Percentiles rank a stretch among this genome's conserved stretches.
Conservation (phyloP, 1,139 yeast genomes). For the Geotrichum australiense region DNA sequence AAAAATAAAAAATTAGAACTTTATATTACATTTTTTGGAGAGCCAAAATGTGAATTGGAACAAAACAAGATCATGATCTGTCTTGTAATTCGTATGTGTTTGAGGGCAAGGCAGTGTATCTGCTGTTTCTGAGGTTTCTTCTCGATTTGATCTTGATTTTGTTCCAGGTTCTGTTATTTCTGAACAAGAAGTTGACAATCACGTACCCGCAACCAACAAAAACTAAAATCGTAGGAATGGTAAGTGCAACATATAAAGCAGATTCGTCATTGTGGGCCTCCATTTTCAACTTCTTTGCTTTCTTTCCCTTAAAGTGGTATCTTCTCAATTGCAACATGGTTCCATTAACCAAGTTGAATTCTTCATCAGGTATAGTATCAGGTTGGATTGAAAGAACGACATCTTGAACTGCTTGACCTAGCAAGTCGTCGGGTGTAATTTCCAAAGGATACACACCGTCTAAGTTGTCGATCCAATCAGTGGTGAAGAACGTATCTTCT, state of each 20-base stretch:
- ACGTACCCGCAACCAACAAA: slow-evolving; percentile 36
- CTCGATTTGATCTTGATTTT: slow-evolving; percentile 14
- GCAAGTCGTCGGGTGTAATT: slow-evolving; percentile 56
- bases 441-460: slow-evolving; percentile 61
- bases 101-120: slow-evolving; percentile 17
- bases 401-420: slow-evolving; percentile 42
- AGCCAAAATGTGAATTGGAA: no score
- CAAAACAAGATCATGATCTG: no score
- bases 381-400: slow-evolving; percentile 66
- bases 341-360: slow-evolving; percentile 43
- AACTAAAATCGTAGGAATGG: slow-evolving; percentile 64
- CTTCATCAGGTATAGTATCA: slow-evolving; percentile 55
- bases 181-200: slow-evolving; percentile 15
- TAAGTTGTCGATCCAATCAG: slow-evolving; percentile 64
- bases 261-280: slow-evolving; percentile 37
- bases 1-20: no score
- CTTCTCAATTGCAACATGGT: slow-evolving; percentile 50
- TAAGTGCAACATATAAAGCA: slow-evolving; percentile 56
- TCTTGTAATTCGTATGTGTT: slow-evolving; percentile 17
- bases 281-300: slow-evolving; percentile 41
- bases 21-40: no score
- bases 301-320: slow-evolving; percentile 56
- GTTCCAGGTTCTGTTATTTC: slow-evolving; percentile 18
- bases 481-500: slow-evolving; percentile 49
- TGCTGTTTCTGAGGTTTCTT: slow-evolving; percentile 11